Conservation (phyloP, 768 basidiomycete species). For the Phanerochaete sordida region DNA sequence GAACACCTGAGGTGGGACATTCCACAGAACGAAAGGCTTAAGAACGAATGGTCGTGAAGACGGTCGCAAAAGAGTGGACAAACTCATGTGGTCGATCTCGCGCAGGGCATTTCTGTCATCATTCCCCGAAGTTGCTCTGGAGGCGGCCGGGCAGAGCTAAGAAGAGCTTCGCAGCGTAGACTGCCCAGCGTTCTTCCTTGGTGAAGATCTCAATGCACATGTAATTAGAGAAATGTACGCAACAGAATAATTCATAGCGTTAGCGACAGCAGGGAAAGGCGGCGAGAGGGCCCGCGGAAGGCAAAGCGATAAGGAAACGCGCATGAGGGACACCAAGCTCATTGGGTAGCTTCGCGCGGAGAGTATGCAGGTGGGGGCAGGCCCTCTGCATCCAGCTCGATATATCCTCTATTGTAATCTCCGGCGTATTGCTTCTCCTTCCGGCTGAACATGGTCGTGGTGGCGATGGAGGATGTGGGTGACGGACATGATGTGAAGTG, state of each 20-base stretch:
- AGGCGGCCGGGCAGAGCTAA: no score
- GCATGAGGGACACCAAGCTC: background rate
- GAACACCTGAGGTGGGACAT: no score
- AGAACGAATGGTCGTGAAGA: no score
- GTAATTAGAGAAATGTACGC: background rate
- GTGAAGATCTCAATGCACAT: background rate
- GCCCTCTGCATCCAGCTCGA: conserved; percentile 8
- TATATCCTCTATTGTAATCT: conserved; percentile 5
- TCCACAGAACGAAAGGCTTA: no score
- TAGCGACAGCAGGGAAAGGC: background rate
- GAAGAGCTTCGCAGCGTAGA: no score
- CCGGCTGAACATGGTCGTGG: background rate
- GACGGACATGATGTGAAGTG: background rate
- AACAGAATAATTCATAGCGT: background rate
- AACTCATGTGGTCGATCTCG: no score
- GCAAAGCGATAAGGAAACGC: background rate
- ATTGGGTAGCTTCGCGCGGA: background rate
- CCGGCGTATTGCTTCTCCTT: conserved; percentile 10
- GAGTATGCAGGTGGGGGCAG: conserved; percentile 11
- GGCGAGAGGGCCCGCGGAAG: background rate
- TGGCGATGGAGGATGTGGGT: conserved; percentile 1
- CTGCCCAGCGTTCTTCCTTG: no score
- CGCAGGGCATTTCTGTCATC: no score
- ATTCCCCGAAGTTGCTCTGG: no score
- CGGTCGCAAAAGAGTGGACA: no score